phyloP scores from a whole-genome alignment of 192 early-diverging fungal genomes.

The Dissophora ornata region DNA sequence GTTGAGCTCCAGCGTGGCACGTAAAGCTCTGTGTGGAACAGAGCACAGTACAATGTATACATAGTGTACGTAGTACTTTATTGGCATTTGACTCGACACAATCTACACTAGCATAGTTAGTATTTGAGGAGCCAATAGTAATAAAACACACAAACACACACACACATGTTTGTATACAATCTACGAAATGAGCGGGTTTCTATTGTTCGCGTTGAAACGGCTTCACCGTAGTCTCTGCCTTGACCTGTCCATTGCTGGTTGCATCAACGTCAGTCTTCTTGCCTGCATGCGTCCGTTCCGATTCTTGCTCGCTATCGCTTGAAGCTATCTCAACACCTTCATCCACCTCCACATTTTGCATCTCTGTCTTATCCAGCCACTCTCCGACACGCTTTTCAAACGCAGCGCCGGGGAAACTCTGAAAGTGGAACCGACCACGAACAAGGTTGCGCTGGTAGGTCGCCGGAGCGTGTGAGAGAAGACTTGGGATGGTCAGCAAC shows the following conservation, averaged over 20 bases:
- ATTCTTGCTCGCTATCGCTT: no score
- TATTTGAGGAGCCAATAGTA: no score
- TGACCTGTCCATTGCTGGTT: neutral
- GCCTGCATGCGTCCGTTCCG: no score
- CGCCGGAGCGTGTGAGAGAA: slow-evolving; percentile 39
- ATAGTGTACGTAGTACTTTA: no score
- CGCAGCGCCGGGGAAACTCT: slow-evolving; percentile 30
- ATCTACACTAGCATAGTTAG: no score
- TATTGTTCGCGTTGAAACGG: neutral
- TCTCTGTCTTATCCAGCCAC: slow-evolving; percentile 14
- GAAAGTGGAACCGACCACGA: slow-evolving; percentile 33
- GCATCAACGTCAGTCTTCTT: neutral
- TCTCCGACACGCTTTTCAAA: slow-evolving; percentile 31
- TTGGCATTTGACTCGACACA: no score
- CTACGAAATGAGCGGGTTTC: no score
- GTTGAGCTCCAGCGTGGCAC: no score
- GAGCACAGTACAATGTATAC: no score
- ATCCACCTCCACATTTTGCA: neutral
- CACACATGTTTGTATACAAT: no score
- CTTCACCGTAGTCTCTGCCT: neutral
- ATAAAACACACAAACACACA: neutral
- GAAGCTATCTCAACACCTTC: neutral
- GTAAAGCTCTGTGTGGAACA: no score
- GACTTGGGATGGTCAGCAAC: slow-evolving; percentile 22
- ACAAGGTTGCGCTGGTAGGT: slow-evolving; percentile 46